Evolutionary conservation across 2,329 filamentous ascomycete species (phyloP), one percentile per base, ranked within the genome.

Genomic region (Cordyceps fumosorosea): DNA sequence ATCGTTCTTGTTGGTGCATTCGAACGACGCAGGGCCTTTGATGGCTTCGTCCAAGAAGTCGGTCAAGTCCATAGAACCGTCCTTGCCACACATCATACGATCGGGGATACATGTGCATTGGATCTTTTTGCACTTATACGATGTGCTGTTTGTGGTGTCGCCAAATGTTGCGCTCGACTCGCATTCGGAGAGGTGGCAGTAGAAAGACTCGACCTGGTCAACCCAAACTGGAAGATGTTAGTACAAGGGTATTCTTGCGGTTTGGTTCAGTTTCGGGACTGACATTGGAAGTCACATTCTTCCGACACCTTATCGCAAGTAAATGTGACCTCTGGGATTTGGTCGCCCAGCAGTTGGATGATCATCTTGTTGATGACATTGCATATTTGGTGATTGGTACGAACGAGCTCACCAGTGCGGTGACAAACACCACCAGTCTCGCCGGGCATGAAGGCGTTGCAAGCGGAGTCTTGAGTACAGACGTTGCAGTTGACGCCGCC

Each of bases 401-500:
- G 92, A 65, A 98, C 88, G 12, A 96, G 88, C 67, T 96, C 86
- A 52, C 93, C 93, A 67, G 93, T 88, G 70, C 90, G 89, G 73
- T 97, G 98, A 78, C 95, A 99, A 12, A 96, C 87, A 37, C 92
- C 95, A 52, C 88, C 91, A 64, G 91, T 84, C 3, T 84, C 84
- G 16, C 88, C 86, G 4, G 91, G 90, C 87, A 96, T 96, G 75
- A 99, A 80, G 40, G 90, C 87, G 72, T 95, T 86, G 71, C 95
- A 99, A 18, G 90, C 93, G 67, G 89, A 80, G 73, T 98, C 83
- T 4, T 87, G 86, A 64, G 89, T 87, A 76, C 95, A 99, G 62
- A 99, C 91, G 70, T 95, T 99, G 84, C 95, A 99, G 80, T 99
- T 99, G 77, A 99, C 93, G 66, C 95, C 95, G 47, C 85, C 85